Conservation (phyloP, 2,329 filamentous ascomycete species). For the Xylariomycetidae sp. region DNA sequence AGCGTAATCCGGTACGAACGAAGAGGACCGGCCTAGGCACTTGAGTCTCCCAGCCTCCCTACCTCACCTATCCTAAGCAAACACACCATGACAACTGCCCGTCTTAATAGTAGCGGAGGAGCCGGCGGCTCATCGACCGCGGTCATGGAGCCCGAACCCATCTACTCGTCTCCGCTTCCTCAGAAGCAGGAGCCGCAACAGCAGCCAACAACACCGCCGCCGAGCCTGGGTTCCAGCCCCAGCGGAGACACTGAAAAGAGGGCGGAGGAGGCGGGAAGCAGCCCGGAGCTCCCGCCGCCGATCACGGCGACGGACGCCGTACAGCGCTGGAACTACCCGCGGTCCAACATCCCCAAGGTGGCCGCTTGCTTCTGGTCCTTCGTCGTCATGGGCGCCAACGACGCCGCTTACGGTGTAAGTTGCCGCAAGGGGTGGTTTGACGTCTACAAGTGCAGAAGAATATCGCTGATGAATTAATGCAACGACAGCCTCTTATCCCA, state of each 20-base stretch:
- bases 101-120: too few species aligned
- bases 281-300: constrained; percentile 14
- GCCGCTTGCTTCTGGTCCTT: constrained; percentile 54
- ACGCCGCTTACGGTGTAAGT: constrained; percentile 53
- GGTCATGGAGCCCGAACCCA: constrained; percentile 9
- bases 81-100: too few species aligned
- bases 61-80: too few species aligned
- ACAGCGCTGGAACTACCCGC: constrained; percentile 47
- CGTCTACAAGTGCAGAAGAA: too few species aligned
- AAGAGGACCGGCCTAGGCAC: too few species aligned
- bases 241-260: neutral
- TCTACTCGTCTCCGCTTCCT: neutral
- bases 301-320: constrained; percentile 16
- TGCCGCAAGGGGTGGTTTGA: too few species aligned
- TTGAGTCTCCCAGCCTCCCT: too few species aligned
- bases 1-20: too few species aligned
- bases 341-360: constrained; percentile 42
- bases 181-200: too few species aligned
- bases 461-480: too few species aligned
- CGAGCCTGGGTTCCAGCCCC: too few species aligned
- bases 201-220: too few species aligned
- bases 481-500: constrained; percentile 48
- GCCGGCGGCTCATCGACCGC: constrained; percentile 9
- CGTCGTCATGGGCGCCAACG: constrained; percentile 53
- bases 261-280: constrained; percentile 9